phyloP scores from a whole-genome alignment of 2,329 filamentous ascomycete species.

The Diaporthe aspalathi region DNA sequence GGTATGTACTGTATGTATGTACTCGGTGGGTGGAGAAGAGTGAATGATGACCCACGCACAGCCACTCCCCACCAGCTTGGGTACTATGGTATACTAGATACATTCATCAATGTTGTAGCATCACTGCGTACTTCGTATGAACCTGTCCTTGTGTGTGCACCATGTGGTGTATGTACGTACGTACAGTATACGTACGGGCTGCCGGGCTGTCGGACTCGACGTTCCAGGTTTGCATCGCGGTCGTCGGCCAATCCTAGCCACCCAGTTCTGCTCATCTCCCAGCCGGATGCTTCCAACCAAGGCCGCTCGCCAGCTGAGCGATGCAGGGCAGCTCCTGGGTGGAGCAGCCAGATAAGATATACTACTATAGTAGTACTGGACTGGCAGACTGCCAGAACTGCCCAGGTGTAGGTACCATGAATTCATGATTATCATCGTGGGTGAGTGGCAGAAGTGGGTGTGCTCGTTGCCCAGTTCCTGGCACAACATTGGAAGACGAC shows the following conservation, averaged over 20 bases:
- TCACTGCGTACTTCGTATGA: no score
- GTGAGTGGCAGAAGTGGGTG: background rate
- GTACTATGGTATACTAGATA: no score
- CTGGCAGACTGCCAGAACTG: background rate
- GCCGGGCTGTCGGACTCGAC: background rate
- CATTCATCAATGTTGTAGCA: no score
- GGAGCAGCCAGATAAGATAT: background rate
- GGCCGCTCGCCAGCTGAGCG: background rate
- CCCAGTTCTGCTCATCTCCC: slow-evolving; percentile 20
- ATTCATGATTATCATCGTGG: no score
- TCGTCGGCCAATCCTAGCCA: background rate
- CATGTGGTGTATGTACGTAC: no score
- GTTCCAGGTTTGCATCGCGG: slow-evolving; percentile 15
- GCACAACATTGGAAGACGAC: no score
- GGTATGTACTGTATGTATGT: no score
- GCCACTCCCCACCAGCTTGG: slow-evolving; percentile 29
- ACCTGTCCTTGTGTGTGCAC: no score
- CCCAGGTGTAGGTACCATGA: no score
- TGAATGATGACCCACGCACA: slow-evolving; percentile 21
- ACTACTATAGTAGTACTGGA: no score
- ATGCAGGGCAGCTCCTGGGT: slow-evolving; percentile 5
- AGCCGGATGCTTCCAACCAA: background rate
- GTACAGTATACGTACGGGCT: no score
- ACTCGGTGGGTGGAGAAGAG: background rate
- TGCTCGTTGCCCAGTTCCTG: background rate